phyloP scores from a whole-genome alignment of 163 green algal genomes.

The Coccomyxa subellipsoidea region DNA sequence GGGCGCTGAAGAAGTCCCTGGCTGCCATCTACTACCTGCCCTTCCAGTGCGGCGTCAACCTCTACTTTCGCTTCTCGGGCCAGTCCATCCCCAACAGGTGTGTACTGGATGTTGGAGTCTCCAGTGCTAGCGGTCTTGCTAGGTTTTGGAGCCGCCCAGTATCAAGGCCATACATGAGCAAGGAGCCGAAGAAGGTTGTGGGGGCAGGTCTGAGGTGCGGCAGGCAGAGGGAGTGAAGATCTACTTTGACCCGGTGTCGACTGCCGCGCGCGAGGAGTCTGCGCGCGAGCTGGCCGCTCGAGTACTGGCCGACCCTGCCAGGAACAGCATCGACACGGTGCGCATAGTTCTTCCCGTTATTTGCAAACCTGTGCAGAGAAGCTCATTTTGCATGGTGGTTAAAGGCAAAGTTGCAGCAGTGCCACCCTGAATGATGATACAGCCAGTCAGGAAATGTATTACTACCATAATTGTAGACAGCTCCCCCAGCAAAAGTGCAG shows the following conservation, averaged over 20 bases:
- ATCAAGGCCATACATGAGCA: too few relatives aligned
- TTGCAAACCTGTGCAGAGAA: neutral
- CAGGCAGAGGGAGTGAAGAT: constrained; percentile 14
- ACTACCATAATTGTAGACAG: too few relatives aligned
- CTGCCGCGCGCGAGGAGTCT: constrained; percentile 7
- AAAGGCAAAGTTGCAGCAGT: too few relatives aligned
- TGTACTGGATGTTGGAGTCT: neutral
- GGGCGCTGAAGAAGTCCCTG: constrained; percentile 10
- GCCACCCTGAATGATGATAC: too few relatives aligned
- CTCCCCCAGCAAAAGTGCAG: too few relatives aligned
- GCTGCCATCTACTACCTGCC: constrained; percentile 25
- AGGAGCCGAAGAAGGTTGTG: too few relatives aligned
- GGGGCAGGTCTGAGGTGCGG: constrained; percentile 21
- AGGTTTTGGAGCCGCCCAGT: too few relatives aligned
- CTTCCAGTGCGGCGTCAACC: constrained; percentile 3
- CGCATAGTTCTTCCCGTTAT: neutral
- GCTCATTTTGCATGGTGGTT: too few relatives aligned
- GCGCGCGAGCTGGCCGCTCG: neutral
- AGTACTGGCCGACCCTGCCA: constrained; percentile 9
- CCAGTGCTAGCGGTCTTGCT: neutral
- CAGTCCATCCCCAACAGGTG: constrained; percentile 24
- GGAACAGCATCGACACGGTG: constrained; percentile 14
- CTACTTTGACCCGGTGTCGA: constrained; percentile 23
- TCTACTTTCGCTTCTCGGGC: constrained; percentile 21
- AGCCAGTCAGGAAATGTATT: too few relatives aligned